Conservation (phyloP, 331 rosid genomes). For the Quercus phellos region DNA sequence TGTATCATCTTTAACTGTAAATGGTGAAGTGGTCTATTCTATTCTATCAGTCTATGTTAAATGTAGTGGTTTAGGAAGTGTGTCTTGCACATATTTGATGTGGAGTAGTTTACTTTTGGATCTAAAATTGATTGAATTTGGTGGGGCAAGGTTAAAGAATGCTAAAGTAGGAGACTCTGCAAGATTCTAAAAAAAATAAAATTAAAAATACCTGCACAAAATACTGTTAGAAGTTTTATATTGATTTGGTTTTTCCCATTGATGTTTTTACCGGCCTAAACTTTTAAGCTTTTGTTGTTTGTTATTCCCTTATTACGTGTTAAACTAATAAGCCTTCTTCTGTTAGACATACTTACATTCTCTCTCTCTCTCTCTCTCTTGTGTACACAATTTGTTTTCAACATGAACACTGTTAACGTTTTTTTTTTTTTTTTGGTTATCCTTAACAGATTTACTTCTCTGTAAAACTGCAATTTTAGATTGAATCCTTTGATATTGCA, state of each 20-base stretch:
- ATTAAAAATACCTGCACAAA: not conserved
- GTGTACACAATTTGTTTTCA: not conserved
- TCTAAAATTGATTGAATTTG: not conserved
- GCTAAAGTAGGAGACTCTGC: not conserved
- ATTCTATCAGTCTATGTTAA: not conserved
- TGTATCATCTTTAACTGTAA: not conserved
- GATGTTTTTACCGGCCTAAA: no score
- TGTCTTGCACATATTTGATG: not conserved
- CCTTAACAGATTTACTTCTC: not conserved
- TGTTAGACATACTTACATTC: not conserved
- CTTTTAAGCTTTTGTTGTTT: not conserved
- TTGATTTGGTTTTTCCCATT: not conserved
- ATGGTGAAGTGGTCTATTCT: not conserved
- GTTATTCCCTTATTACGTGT: not conserved
- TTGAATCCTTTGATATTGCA: no score
- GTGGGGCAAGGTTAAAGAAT: not conserved
- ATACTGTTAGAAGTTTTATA: not conserved
- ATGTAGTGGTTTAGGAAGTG: not conserved
- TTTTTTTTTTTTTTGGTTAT: not conserved
- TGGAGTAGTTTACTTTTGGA: not conserved
- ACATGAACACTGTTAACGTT: not conserved
- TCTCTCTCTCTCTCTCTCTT: no score
- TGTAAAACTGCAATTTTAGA: not conserved
- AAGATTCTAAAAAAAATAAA: not conserved
- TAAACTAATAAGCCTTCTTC: not conserved